Evolutionary conservation across 1,284 basidiomycete species (phyloP).

Genomic region (Anthracocystis panici-leucophaei): DNA sequence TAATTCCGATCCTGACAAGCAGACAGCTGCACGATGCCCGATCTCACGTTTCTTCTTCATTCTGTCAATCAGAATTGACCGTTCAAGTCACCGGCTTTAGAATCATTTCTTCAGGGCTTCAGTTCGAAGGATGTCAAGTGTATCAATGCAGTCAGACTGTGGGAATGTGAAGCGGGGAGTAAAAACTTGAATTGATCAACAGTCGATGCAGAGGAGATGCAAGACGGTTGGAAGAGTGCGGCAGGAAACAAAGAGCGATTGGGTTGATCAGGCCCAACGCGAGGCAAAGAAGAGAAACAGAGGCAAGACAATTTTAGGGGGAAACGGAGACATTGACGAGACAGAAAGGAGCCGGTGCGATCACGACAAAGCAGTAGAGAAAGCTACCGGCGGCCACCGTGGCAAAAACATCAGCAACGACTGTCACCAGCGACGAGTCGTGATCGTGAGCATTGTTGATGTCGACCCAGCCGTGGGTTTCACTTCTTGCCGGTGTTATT

Average conservation of each 20-base stretch:
- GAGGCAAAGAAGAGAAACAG: neutral
- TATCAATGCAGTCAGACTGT: neutral
- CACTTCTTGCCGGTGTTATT: neutral
- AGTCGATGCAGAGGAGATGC: slow-evolving; percentile 1
- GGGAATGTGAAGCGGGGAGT: neutral
- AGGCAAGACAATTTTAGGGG: neutral
- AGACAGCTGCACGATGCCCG: neutral
- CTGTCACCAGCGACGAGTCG: neutral
- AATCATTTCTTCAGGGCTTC: neutral
- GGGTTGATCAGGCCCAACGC: slow-evolving; percentile 5
- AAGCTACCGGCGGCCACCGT: neutral
- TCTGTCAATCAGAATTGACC: neutral
- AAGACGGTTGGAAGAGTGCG: slow-evolving; percentile 1
- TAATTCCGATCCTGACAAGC: slow-evolving; percentile 3
- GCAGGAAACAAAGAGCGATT: slow-evolving; percentile 4
- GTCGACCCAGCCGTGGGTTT: no score
- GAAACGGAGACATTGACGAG: neutral
- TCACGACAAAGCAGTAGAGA: neutral
- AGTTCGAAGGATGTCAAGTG: neutral
- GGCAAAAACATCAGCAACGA: neutral
- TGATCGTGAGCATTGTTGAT: neutral
- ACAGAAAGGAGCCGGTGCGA: neutral
- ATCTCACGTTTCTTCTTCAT: neutral
- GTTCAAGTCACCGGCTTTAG: slow-evolving; percentile 1
- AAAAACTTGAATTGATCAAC: neutral